A percentile compares a stretch with the other conserved stretches of the same genome.
These are phyloP conservation scores for Trifolium fragiferum DNA, from an alignment of 306 rosid species.

Conservation along the genomic window DNA sequence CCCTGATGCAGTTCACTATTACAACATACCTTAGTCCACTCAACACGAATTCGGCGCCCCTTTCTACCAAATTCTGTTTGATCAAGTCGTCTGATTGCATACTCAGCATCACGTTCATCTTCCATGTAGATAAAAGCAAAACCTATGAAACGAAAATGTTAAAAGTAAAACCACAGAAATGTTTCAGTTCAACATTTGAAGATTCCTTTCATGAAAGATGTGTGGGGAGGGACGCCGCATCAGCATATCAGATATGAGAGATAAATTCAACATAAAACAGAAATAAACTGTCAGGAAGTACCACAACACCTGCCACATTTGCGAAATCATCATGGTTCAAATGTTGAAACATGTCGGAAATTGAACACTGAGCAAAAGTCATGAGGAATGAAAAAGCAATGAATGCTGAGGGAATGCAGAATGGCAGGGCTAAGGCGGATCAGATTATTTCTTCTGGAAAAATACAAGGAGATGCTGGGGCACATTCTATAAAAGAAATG, in stretches of 20 bases:
- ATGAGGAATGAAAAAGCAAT: constrained; percentile 91
- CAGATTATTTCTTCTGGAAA: constrained; percentile 76
- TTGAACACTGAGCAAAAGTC: constrained; percentile 87
- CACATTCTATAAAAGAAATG: constrained; percentile 88
- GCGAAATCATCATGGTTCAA: constrained; percentile 74
- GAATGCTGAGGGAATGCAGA: constrained; percentile 75
- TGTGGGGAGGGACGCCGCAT: constrained; percentile 36
- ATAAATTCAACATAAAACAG: constrained; percentile 40
- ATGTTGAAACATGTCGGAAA: constrained; percentile 87
- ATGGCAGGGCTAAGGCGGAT: constrained; percentile 81
- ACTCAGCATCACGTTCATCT: constrained; percentile 83
- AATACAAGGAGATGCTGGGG: constrained; percentile 78
- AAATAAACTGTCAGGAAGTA: constrained; percentile 62
- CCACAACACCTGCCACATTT: constrained; percentile 85
- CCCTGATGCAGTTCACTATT: constrained; percentile 10
- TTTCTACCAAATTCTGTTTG: constrained; percentile 88
- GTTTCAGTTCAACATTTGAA: constrained; percentile 29
- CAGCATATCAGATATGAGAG: constrained; percentile 42
- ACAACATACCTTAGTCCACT: constrained; percentile 75
- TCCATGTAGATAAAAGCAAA: constrained; percentile 91
- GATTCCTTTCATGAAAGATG: constrained; percentile 26
- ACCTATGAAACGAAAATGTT: constrained; percentile 54
- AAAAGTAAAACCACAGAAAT: constrained; percentile 40
- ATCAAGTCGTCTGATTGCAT: constrained; percentile 87
- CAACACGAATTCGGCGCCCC: constrained; percentile 80